Conservation (phyloP, 352 stramenopile genomes). For the Phytopythium ostracodes region DNA sequence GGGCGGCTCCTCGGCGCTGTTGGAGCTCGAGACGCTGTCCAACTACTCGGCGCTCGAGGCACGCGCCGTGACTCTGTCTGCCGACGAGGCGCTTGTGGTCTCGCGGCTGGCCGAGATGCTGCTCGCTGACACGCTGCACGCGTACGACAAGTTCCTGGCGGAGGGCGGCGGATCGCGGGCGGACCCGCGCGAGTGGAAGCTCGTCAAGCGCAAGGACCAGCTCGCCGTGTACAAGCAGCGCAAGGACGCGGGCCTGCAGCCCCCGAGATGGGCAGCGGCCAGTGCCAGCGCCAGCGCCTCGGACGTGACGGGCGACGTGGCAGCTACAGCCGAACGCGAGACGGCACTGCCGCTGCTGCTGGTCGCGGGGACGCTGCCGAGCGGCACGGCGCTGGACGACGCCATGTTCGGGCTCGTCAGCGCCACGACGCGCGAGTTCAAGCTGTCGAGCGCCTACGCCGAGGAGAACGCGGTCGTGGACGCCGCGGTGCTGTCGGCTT, state of each 20-base stretch:
- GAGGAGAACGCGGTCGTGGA: conserved; percentile 33
- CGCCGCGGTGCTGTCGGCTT: conserved; percentile 33
- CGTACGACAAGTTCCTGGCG: conserved; percentile 23
- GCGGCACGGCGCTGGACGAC: conserved; percentile 41
- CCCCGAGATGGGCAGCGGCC: neutral
- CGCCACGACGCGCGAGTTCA: conserved; percentile 49
- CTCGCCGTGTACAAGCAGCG: conserved; percentile 53
- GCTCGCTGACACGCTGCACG: conserved; percentile 29
- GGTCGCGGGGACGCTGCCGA: conserved; percentile 36
- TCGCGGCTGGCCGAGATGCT: conserved; percentile 30
- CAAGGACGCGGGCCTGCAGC: conserved; percentile 6
- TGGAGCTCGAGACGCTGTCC: conserved; percentile 31
- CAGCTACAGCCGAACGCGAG: conserved; percentile 13
- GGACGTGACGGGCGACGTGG: conserved; percentile 3
- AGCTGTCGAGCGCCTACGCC: conserved; percentile 47
- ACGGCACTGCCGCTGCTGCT: conserved; percentile 37
- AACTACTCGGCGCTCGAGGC: conserved; percentile 25
- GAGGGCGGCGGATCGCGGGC: conserved; percentile 7
- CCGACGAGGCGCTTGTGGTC: conserved; percentile 49
- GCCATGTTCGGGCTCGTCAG: conserved; percentile 54
- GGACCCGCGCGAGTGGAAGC: conserved; percentile 57
- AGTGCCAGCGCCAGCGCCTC: neutral
- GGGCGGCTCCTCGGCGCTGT: conserved; percentile 5
- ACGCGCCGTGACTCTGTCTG: conserved; percentile 35
- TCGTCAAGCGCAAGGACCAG: conserved; percentile 60